Evolutionary conservation across 1,139 yeast genomes (phyloP).

Genomic region (Casaregolazyma lundiana): DNA sequence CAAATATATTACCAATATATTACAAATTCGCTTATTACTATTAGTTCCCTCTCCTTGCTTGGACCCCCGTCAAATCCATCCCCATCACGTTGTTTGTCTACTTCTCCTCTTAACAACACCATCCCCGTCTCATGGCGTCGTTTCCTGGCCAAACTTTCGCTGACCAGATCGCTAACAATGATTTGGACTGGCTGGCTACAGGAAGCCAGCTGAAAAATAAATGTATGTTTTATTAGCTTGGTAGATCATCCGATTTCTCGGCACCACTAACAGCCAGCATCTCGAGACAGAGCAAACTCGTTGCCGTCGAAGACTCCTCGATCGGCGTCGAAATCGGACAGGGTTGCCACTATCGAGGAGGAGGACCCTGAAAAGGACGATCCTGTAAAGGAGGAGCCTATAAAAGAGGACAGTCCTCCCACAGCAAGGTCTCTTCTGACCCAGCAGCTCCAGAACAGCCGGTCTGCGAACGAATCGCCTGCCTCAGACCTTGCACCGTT

Average conservation of each 20-base stretch:
- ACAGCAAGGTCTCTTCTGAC: neutral
- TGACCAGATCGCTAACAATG: slow-evolving; percentile 6
- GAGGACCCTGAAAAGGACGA: slow-evolving; percentile 3
- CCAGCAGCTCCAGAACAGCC: neutral
- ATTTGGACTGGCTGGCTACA: slow-evolving; percentile 10
- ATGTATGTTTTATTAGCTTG: slow-evolving; percentile 1
- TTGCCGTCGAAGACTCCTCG: slow-evolving; percentile 1
- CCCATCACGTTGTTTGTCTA: neutral
- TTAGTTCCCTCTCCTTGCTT: no score
- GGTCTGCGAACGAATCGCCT: neutral
- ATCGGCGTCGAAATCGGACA: neutral
- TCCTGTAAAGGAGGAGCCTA: neutral
- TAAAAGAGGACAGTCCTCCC: neutral
- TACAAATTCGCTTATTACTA: no score
- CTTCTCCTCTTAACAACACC: neutral
- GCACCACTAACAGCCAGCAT: neutral
- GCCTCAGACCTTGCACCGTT: neutral
- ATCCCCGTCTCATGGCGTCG: slow-evolving; percentile 2
- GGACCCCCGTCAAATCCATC: no score
- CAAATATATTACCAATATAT: no score
- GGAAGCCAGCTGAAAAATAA: slow-evolving; percentile 7
- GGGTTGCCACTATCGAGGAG: slow-evolving; percentile 3
- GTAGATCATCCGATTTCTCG: neutral
- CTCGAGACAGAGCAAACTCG: slow-evolving; percentile 8
- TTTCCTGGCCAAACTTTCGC: slow-evolving; percentile 4